Evolutionary conservation across 768 basidiomycete species (phyloP).

Genomic region (Pholiota conissans): DNA sequence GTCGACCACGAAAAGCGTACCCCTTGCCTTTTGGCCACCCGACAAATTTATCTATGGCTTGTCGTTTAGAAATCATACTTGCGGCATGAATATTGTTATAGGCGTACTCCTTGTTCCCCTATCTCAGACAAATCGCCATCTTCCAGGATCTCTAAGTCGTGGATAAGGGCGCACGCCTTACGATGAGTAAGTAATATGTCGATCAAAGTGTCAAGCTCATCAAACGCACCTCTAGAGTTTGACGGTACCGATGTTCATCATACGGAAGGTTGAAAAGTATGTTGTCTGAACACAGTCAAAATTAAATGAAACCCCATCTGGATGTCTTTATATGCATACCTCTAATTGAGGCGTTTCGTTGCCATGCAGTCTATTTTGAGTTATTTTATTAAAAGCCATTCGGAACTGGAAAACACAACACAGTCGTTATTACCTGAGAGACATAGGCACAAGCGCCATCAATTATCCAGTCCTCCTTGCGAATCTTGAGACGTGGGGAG

Average conservation of each 20-base stretch:
- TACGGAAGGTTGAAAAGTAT: slow-evolving; percentile 81
- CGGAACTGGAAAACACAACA: no score
- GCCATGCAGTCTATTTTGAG: slow-evolving; percentile 63
- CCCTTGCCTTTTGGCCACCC: slow-evolving; percentile 68
- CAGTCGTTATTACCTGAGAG: slow-evolving; percentile 58
- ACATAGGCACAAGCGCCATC: slow-evolving; percentile 83
- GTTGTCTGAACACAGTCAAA: slow-evolving; percentile 32
- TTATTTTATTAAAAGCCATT: no score
- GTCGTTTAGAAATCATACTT: background rate
- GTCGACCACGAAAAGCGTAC: slow-evolving; percentile 47
- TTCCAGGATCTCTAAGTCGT: slow-evolving; percentile 79
- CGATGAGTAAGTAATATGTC: slow-evolving; percentile 15
- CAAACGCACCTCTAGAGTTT: slow-evolving; percentile 67
- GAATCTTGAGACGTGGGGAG: slow-evolving; percentile 42
- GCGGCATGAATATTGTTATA: background rate
- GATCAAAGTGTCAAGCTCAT: no score
- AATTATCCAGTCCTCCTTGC: slow-evolving; percentile 73
- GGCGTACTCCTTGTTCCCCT: slow-evolving; percentile 77
- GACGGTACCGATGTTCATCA: slow-evolving; percentile 68
- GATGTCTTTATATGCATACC: background rate
- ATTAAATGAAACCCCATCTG: background rate
- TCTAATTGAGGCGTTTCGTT: slow-evolving; percentile 60
- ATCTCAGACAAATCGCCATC: slow-evolving; percentile 89
- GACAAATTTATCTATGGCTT: slow-evolving; percentile 44
- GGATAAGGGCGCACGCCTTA: slow-evolving; percentile 61